Percentiles rank a stretch among this genome's conserved stretches.
Conservation (phyloP, 1,284 basidiomycete species). For the Melampsora occidentalis region DNA sequence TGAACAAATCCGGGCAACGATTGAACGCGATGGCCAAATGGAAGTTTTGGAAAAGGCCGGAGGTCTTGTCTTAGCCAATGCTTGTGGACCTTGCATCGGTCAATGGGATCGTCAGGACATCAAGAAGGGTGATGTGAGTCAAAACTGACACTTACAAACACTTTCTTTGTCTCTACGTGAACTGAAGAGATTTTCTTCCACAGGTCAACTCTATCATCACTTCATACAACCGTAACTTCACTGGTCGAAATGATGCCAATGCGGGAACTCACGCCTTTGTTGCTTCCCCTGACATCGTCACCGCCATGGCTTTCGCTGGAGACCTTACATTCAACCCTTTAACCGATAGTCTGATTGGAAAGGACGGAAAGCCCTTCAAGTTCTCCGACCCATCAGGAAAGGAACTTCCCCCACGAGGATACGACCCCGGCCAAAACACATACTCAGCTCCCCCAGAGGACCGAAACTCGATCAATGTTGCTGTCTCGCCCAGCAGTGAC, state of each 20-base stretch:
- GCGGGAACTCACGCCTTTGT: constrained; percentile 98
- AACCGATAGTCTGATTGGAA: constrained; percentile 79
- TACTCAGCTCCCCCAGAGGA: constrained; percentile 92
- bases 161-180: neutral
- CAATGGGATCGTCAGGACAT: constrained; percentile 98
- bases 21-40: constrained; percentile 92
- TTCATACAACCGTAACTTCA: constrained; percentile 99
- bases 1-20: constrained; percentile 96
- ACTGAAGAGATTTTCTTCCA: neutral
- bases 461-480: constrained; percentile 77
- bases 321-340: constrained; percentile 94
- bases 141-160: constrained; percentile 61
- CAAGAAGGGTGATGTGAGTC: constrained; percentile 94
- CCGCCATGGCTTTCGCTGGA: constrained; percentile 93
- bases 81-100: constrained; percentile 97
- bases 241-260: constrained; percentile 98
- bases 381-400: constrained; percentile 84
- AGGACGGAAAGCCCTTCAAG: constrained; percentile 96
- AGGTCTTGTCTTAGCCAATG: constrained; percentile 93
- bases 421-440: constrained; percentile 93
- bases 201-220: constrained; percentile 67
- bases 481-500: constrained; percentile 81
- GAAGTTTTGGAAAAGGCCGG: constrained; percentile 79
- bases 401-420: constrained; percentile 90
- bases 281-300: constrained; percentile 95